These are phyloP conservation scores for Tubosaeta brunneosetosa DNA, from an alignment of 768 basidiomycete species.

Conservation along the genomic window DNA sequence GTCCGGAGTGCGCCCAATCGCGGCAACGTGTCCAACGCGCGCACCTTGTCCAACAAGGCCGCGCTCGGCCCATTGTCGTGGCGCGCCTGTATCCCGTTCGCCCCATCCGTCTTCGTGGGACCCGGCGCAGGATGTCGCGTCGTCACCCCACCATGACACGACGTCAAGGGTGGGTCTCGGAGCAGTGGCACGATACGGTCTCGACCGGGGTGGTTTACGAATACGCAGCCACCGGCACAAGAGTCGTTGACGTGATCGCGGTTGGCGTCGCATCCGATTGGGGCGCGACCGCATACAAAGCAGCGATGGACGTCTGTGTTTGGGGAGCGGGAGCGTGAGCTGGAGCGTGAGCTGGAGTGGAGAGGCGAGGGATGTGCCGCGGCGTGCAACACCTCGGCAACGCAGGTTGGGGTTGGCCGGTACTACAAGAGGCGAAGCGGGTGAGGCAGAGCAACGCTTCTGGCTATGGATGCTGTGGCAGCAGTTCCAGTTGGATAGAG, in stretches of 20 bases:
- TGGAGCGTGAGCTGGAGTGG: slow-evolving; percentile 12
- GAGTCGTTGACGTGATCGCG: slow-evolving; percentile 14
- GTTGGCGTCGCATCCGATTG: slow-evolving; percentile 22
- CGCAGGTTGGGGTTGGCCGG: not conserved
- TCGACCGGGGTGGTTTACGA: slow-evolving; percentile 22
- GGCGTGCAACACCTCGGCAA: slow-evolving; percentile 21
- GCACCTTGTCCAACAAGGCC: slow-evolving; percentile 80
- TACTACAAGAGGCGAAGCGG: slow-evolving; percentile 5
- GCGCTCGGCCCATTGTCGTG: slow-evolving; percentile 54
- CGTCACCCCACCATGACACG: slow-evolving; percentile 50
- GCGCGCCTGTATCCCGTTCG: slow-evolving; percentile 5
- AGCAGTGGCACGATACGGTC: slow-evolving; percentile 25
- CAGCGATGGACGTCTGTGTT: slow-evolving; percentile 10
- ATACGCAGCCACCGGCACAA: slow-evolving; percentile 11
- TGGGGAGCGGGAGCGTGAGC: slow-evolving; percentile 1
- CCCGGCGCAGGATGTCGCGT: slow-evolving; percentile 34
- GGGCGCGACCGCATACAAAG: slow-evolving; percentile 21
- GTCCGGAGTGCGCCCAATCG: slow-evolving; percentile 82
- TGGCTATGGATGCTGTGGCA: slow-evolving; percentile 25
- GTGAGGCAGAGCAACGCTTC: slow-evolving; percentile 17
- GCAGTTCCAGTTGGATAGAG: slow-evolving; percentile 26
- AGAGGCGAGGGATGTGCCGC: slow-evolving; percentile 17
- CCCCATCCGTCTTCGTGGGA: slow-evolving; percentile 1
- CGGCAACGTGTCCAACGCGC: slow-evolving; percentile 84
- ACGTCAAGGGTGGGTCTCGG: too few species aligned